These are phyloP conservation scores for Suillus variegatus DNA, from an alignment of 768 basidiomycete genomes.

Conservation along the genomic window DNA sequence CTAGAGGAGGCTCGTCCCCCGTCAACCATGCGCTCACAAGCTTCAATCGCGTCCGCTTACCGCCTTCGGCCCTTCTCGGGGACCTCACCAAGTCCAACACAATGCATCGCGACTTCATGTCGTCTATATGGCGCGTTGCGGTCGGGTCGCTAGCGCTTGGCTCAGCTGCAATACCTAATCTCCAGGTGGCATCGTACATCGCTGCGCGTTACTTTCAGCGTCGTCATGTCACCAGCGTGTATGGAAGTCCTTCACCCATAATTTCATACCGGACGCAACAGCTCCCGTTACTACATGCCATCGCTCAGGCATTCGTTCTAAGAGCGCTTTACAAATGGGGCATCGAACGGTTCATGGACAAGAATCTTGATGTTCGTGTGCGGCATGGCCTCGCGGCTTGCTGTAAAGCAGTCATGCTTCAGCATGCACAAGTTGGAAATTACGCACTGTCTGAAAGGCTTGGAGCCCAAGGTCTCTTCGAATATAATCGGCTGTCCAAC, in stretches of 20 bases:
- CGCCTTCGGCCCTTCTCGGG: slow-evolving; percentile 33
- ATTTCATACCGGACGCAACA: slow-evolving; percentile 37
- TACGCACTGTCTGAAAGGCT: too few relatives aligned
- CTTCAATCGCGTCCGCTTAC: slow-evolving; percentile 38
- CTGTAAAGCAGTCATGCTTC: too few relatives aligned
- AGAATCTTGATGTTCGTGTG: too few relatives aligned
- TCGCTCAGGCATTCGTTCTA: too few relatives aligned
- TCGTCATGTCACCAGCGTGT: slow-evolving; percentile 16
- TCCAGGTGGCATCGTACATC: slow-evolving; percentile 27
- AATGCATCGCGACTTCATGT: slow-evolving; percentile 23
- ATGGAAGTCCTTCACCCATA: slow-evolving; percentile 27
- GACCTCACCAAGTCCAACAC: slow-evolving; percentile 20
- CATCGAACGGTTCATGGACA: too few relatives aligned
- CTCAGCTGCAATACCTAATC: slow-evolving; percentile 21
- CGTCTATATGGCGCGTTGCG: slow-evolving; percentile 30
- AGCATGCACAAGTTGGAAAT: too few relatives aligned
- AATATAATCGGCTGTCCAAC: too few relatives aligned
- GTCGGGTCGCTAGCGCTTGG: slow-evolving; percentile 35
- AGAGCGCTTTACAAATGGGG: too few relatives aligned
- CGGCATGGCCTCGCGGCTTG: too few relatives aligned
- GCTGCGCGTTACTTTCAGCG: slow-evolving; percentile 33
- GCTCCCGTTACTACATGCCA: too few relatives aligned
- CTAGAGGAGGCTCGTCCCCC: slow-evolving; percentile 31
- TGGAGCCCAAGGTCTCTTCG: too few relatives aligned
- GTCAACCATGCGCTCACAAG: slow-evolving; percentile 37